phyloP scores from a whole-genome alignment of 257 asterid species.

The Eucommia ulmoides region DNA sequence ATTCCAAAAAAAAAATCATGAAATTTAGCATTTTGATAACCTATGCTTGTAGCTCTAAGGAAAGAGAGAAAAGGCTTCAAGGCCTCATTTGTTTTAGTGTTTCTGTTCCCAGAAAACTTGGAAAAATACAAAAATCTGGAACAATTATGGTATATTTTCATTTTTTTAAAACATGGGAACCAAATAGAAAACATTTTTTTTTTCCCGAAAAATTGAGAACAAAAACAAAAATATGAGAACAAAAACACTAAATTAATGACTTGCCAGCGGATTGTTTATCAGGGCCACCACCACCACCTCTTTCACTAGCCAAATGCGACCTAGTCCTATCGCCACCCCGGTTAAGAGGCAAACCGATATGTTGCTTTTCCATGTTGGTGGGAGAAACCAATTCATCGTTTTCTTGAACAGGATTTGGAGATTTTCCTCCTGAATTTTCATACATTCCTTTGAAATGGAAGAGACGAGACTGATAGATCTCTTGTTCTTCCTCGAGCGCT shows the following conservation, averaged over 20 bases:
- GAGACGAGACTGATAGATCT: neutral
- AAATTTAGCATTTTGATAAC: neutral
- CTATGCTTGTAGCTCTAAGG: too few species aligned
- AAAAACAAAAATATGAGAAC: neutral
- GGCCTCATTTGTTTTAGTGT: too few species aligned
- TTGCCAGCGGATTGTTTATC: constrained; percentile 8
- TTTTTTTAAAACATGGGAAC: neutral
- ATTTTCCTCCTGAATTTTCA: constrained; percentile 12
- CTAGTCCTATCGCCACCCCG: constrained; percentile 10
- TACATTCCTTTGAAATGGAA: constrained; percentile 23
- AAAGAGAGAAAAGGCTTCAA: too few species aligned
- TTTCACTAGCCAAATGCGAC: constrained; percentile 15
- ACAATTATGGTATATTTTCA: neutral
- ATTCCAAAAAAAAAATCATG: neutral
- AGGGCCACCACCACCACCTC: constrained; percentile 22
- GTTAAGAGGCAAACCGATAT: constrained; percentile 3
- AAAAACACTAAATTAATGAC: constrained; percentile 28
- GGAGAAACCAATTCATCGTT: too few species aligned
- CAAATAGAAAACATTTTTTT: too few species aligned
- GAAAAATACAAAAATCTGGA: neutral
- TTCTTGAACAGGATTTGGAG: too few species aligned
- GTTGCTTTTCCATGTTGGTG: too few species aligned
- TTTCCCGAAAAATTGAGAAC: too few species aligned
- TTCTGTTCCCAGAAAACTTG: too few species aligned
- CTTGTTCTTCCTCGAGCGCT: constrained; percentile 34